A percentile compares a stretch with the other conserved stretches of the same genome.
phyloP scores from a whole-genome alignment of 192 early-diverging fungal genomes.

The Coemansia sp. region DNA sequence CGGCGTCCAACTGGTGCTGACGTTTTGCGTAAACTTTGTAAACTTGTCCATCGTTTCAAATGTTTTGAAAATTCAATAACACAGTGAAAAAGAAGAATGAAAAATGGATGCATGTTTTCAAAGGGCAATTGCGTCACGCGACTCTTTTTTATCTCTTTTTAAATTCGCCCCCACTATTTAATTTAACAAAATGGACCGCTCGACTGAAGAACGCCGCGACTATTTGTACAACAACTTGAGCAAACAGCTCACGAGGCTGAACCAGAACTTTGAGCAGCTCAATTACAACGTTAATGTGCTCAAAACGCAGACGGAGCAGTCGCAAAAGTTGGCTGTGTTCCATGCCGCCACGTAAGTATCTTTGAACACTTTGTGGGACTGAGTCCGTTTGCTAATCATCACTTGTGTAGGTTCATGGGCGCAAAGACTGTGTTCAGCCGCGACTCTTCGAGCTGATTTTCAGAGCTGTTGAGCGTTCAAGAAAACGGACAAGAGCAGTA shows the following conservation, averaged over 20 bases:
- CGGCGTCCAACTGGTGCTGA: slow-evolving; percentile 50
- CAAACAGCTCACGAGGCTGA: slow-evolving; percentile 43
- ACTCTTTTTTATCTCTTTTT: neutral
- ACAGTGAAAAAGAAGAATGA: neutral
- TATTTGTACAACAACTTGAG: slow-evolving; percentile 46
- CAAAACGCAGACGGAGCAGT: slow-evolving; percentile 39
- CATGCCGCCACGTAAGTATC: slow-evolving; percentile 50
- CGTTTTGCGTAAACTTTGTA: slow-evolving; percentile 50
- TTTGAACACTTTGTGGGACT: no score
- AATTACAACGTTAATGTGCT: slow-evolving; percentile 30
- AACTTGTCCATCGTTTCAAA: slow-evolving; percentile 47
- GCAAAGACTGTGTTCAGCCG: slow-evolving; percentile 36
- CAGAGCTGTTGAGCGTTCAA: no score
- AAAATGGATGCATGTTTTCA: neutral
- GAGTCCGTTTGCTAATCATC: neutral
- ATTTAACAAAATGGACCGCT: slow-evolving; percentile 22
- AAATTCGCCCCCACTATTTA: no score
- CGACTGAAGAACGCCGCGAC: slow-evolving; percentile 40
- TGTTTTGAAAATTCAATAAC: neutral
- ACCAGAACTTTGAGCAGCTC: slow-evolving; percentile 48
- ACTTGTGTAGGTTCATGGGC: slow-evolving; percentile 40
- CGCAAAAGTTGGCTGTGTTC: slow-evolving; percentile 37
- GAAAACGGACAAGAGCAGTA: neutral
- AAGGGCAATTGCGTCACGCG: neutral
- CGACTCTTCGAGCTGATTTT: neutral